Percentiles rank a stretch among this genome's conserved stretches.
phyloP scores from a whole-genome alignment of 768 basidiomycete genomes.

The Trametes gibbosa region DNA sequence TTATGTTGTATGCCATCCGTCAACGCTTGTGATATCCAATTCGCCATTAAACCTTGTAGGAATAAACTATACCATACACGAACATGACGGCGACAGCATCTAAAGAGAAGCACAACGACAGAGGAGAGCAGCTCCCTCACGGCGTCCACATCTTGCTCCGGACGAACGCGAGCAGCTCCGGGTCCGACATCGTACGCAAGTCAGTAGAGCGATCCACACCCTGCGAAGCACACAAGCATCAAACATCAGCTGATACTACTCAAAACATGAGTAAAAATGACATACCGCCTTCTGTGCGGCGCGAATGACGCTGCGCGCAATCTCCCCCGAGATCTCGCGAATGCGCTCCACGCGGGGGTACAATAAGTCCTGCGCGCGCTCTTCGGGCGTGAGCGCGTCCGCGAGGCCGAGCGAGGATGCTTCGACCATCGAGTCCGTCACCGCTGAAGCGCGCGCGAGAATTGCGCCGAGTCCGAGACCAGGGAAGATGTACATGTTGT shows the following conservation, averaged over 20 bases:
- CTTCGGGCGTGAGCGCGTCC: slow-evolving; percentile 66
- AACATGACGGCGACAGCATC: background rate
- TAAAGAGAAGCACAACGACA: background rate
- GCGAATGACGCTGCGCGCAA: slow-evolving; percentile 74
- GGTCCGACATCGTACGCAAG: slow-evolving; percentile 57
- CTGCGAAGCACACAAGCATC: slow-evolving; percentile 15
- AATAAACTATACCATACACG: background rate
- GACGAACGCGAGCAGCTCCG: slow-evolving; percentile 51
- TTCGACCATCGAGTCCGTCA: slow-evolving; percentile 89
- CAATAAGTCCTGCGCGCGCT: slow-evolving; percentile 61
- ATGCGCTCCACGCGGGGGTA: slow-evolving; percentile 86
- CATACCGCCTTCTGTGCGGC: slow-evolving; percentile 74
- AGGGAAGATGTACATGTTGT: slow-evolving; percentile 90
- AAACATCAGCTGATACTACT: background rate
- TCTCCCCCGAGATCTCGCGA: slow-evolving; percentile 76
- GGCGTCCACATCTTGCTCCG: slow-evolving; percentile 75
- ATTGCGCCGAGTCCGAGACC: slow-evolving; percentile 81
- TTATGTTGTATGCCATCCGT: too few species aligned
- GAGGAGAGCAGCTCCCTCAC: slow-evolving; percentile 7
- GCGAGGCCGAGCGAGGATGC: slow-evolving; percentile 81
- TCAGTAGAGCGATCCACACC: slow-evolving; percentile 30
- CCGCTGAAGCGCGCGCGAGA: slow-evolving; percentile 59
- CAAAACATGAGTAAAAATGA: slow-evolving; percentile 17
- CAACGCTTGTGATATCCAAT: background rate
- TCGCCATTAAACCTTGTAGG: background rate